Evolutionary conservation across 495 filamentous ascomycete species (phyloP).

Genomic region (Penicilliopsis zonata): DNA sequence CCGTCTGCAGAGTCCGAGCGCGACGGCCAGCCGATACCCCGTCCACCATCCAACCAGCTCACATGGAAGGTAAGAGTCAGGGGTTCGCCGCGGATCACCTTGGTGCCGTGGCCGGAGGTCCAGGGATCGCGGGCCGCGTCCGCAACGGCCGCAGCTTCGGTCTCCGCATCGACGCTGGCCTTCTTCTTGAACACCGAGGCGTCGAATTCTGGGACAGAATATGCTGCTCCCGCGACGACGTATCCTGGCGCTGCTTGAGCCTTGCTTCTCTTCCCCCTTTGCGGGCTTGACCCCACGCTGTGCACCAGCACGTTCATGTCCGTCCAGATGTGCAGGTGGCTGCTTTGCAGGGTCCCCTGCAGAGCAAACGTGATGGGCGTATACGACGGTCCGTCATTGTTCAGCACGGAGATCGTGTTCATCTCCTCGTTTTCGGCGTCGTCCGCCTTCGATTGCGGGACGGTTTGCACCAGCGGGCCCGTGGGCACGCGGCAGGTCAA

Average conservation of each 20-base stretch:
- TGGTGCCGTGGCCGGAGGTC: constrained; percentile 35
- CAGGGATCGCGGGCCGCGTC: constrained; percentile 32
- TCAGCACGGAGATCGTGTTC: constrained; percentile 17
- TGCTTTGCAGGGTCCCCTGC: constrained; percentile 75
- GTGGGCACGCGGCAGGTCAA: constrained; percentile 85
- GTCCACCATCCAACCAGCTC: constrained; percentile 71
- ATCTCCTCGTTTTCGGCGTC: constrained; percentile 6
- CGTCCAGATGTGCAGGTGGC: constrained; percentile 84
- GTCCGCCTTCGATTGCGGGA: background rate
- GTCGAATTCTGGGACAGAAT: constrained; percentile 65
- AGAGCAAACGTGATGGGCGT: constrained; percentile 71
- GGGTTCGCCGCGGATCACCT: constrained; percentile 77
- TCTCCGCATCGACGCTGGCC: constrained; percentile 21
- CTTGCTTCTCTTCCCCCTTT: constrained; percentile 7
- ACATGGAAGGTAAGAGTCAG: constrained; percentile 72
- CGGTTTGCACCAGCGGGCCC: constrained; percentile 37
- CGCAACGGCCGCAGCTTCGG: constrained; percentile 21
- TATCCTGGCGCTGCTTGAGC: constrained; percentile 39
- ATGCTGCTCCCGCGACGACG: constrained; percentile 75
- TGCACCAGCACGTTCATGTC: constrained; percentile 81
- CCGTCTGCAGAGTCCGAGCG: constrained; percentile 20
- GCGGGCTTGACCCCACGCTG: constrained; percentile 36
- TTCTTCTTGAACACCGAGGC: constrained; percentile 9
- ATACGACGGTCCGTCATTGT: constrained; percentile 33
- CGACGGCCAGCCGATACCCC: constrained; percentile 29